These are phyloP conservation scores for Inonotus obliquus DNA, from an alignment of 1,284 basidiomycete species.

Conservation along the genomic window DNA sequence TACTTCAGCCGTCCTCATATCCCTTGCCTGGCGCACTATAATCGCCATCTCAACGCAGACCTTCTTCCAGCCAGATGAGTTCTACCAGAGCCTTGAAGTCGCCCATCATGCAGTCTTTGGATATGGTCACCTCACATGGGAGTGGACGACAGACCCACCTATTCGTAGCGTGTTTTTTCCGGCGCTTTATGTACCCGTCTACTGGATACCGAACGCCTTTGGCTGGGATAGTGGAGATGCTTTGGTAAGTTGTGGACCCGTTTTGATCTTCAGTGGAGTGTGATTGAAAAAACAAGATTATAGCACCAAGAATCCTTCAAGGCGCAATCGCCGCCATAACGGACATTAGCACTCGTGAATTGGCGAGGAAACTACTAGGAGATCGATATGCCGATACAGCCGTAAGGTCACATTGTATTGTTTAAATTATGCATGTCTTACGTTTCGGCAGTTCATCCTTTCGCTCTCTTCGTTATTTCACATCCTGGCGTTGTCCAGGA, in stretches of 20 bases:
- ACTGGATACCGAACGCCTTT: constrained; percentile 59
- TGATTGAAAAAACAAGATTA: constrained; percentile 40
- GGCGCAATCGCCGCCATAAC: constrained; percentile 77
- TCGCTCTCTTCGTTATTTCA: constrained; percentile 88
- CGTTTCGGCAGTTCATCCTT: constrained; percentile 62
- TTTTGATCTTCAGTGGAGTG: background rate
- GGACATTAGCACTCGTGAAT: constrained; percentile 68
- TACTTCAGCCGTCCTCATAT: constrained; percentile 24
- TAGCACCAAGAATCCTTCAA: constrained; percentile 75
- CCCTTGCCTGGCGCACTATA: constrained; percentile 45
- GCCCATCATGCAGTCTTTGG: constrained; percentile 89
- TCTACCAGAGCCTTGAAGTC: constrained; percentile 92
- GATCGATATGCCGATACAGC: constrained; percentile 53
- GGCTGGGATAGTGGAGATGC: constrained; percentile 47
- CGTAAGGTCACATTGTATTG: constrained; percentile 42
- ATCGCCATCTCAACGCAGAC: constrained; percentile 74
- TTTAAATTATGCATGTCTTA: background rate
- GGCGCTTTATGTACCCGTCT: constrained; percentile 73
- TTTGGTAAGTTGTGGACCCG: constrained; percentile 42
- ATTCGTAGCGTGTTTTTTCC: constrained; percentile 74
- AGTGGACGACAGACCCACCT: constrained; percentile 76
- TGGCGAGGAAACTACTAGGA: constrained; percentile 62
- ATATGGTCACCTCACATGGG: constrained; percentile 93
- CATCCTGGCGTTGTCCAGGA: constrained; percentile 78
- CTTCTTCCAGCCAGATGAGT: constrained; percentile 98